These are phyloP conservation scores for Baeospora myosura DNA, from an alignment of 1,284 basidiomycete genomes.

Conservation along the genomic window DNA sequence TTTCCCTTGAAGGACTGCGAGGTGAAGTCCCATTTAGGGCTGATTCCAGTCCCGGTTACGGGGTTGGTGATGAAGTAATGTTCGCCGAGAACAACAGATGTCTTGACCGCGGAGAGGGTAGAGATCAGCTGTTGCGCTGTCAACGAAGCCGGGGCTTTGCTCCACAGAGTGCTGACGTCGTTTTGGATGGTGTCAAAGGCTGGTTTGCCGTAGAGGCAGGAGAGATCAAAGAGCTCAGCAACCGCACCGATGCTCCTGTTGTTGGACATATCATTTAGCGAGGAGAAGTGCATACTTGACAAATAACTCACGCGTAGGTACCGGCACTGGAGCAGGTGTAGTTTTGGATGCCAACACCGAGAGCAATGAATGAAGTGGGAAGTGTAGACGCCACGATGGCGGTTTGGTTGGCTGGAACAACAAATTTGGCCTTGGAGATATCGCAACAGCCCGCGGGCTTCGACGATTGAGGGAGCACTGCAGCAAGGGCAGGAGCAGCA, in stretches of 20 bases:
- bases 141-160: constrained; percentile 5
- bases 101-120: constrained; percentile 20
- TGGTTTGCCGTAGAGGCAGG: constrained; percentile 33
- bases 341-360: constrained; percentile 42
- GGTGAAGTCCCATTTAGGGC: constrained; percentile 53
- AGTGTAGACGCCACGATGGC: not conserved
- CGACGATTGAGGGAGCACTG: not conserved
- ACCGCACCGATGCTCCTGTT: constrained; percentile 34
- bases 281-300: not conserved
- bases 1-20: constrained; percentile 28
- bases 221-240: constrained; percentile 51
- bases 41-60: constrained; percentile 32
- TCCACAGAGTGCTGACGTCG: not conserved
- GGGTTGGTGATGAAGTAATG: constrained; percentile 51
- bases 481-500: not conserved
- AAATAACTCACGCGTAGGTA: constrained; percentile 27
- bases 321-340: constrained; percentile 34
- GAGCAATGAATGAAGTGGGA: constrained; percentile 26
- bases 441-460: too few relatives aligned
- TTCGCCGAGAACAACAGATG: constrained; percentile 34
- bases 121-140: constrained; percentile 30
- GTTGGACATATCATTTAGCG: not conserved
- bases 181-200: not conserved
- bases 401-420: not conserved
- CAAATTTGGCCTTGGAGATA: not conserved